Conservation (phyloP, 257 asterid species). For the Pogostemon cablin region DNA sequence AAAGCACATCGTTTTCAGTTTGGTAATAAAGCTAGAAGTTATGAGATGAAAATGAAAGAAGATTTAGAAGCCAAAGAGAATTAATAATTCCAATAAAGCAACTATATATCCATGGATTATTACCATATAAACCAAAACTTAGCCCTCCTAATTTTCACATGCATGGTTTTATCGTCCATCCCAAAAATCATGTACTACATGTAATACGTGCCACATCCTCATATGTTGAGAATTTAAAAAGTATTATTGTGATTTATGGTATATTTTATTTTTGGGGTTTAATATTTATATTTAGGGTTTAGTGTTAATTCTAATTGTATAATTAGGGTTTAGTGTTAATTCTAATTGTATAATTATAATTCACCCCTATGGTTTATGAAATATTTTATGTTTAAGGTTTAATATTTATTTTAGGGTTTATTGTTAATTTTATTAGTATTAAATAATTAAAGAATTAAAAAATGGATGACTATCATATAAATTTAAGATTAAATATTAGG, state of each 20-base stretch:
- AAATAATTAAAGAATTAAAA: not conserved
- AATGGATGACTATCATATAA: not conserved
- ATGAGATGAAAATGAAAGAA: conserved; percentile 22
- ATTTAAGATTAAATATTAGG: too few relatives aligned
- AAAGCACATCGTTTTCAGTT: conserved; percentile 15
- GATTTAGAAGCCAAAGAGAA: not conserved
- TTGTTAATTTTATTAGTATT: too few relatives aligned
- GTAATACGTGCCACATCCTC: not conserved
- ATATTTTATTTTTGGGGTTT: too few relatives aligned
- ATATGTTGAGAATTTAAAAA: not conserved
- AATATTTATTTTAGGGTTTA: too few relatives aligned
- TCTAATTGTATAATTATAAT: too few relatives aligned
- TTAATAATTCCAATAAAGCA: conserved; percentile 29
- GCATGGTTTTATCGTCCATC: conserved; percentile 18
- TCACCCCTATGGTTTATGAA: too few relatives aligned
- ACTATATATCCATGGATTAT: conserved; percentile 17
- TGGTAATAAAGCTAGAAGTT: conserved; percentile 11
- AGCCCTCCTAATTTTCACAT: conserved; percentile 29
- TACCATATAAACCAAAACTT: conserved; percentile 22
- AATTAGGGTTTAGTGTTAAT: too few relatives aligned
- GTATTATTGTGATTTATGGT: not conserved
- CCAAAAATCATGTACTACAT: not conserved
- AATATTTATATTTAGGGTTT: too few relatives aligned
- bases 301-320: too few relatives aligned
- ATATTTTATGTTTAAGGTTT: too few relatives aligned